These are phyloP conservation scores for Sclerotinia glacialis DNA, from an alignment of 2,329 filamentous ascomycete species.

Conservation along the genomic window DNA sequence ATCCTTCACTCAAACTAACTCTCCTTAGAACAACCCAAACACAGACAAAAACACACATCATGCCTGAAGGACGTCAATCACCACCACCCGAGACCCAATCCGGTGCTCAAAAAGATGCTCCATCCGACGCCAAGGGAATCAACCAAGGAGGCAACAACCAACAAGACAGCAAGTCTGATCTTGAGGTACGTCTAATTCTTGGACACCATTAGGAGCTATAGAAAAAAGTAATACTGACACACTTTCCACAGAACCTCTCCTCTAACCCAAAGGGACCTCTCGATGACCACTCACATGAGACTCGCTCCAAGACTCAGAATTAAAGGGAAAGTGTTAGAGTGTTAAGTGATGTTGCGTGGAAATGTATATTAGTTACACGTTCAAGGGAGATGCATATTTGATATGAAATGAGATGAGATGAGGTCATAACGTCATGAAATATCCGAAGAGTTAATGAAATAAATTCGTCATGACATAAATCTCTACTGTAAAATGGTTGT, in stretches of 20 bases:
- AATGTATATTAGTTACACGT: neutral
- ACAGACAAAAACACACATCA: constrained; percentile 41
- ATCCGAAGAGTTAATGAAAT: neutral
- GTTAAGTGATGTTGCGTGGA: neutral
- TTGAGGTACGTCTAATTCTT: constrained; percentile 45
- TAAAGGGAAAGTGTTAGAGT: neutral
- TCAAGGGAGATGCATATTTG: neutral
- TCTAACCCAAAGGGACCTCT: constrained; percentile 67
- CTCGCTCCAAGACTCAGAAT: constrained; percentile 39
- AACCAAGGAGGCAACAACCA: constrained; percentile 53
- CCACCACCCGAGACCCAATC: constrained; percentile 68
- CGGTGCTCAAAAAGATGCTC: constrained; percentile 60
- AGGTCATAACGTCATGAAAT: constrained; percentile 1
- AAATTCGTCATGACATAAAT: neutral
- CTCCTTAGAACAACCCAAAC: neutral
- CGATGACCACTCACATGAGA: constrained; percentile 58
- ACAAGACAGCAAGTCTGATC: constrained; percentile 49
- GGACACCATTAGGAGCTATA: too few relatives aligned
- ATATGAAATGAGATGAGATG: neutral
- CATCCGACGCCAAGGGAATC: constrained; percentile 57
- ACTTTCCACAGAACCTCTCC: constrained; percentile 45
- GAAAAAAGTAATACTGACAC: neutral
- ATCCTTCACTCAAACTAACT: constrained; percentile 7
- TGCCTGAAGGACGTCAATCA: constrained; percentile 71
- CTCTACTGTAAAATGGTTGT: too few relatives aligned